Evolutionary conservation across 169 alveolate genomes (phyloP), one percentile per base, ranked within the genome.

Genomic region (Babesia gibsoni): DNA sequence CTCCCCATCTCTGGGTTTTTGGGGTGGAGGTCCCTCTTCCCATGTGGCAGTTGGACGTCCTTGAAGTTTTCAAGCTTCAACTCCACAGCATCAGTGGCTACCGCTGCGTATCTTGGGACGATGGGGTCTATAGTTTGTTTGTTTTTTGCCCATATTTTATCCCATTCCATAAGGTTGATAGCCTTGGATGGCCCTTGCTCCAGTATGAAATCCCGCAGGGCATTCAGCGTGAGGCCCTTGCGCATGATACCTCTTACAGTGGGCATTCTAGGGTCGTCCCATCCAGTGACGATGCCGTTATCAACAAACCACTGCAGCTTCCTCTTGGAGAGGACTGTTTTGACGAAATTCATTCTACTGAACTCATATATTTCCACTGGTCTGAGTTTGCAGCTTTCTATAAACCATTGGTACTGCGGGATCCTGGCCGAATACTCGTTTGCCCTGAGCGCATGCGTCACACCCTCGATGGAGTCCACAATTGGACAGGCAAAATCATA

Each of bases 401-500:
- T 82, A 39, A 97, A 93, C 99, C 99, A 96, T 59, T 94, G 77
- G 70, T 96, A 98, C 89, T 94, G 95, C 3, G 94, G 95, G 33
- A 94, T 96, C 73, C 99, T 92, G 79, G 97, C 99, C 33, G 96
- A 91, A 85, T 97, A 98, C 82, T 98, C 99, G 81, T 94, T 97
- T 4, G 99, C 92, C 82, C 99, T 91, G 56, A 98, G 84, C 8
- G 98, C 97, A 78, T 96, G 99, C 41, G 99, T 96, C 43, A 98
- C 99, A 23, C 99, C 99, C 92, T 96, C 98, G 14, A 92, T 59
- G 16, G 98, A 87, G 82, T 97, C 99, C 23, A 98, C 96, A 52
- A 95, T 93, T 16, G 99, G 99, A 67, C 99, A 98, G 23, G 99
- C 98, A 81, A 98, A 98, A 78, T 98, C 99, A 85, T 98, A 98